Conservation (phyloP, 1,139 yeast genomes). For the Yamadazyma aaseri region DNA sequence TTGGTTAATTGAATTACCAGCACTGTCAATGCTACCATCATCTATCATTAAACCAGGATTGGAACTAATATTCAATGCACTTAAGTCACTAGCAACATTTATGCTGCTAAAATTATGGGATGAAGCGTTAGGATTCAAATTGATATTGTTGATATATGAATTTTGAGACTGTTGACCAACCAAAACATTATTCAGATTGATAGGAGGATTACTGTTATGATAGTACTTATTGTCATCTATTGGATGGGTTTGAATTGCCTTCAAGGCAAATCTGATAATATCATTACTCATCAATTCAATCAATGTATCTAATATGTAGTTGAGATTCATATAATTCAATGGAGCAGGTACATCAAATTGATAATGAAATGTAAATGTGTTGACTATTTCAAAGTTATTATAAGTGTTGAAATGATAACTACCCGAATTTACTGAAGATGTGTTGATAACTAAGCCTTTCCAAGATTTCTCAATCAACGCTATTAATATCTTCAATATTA, state of each 20-base stretch:
- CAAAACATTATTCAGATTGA: neutral
- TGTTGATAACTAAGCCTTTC: conserved; percentile 15
- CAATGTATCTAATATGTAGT: conserved; percentile 21
- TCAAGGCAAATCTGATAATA: conserved; percentile 20
- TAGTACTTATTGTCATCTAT: conserved; percentile 14
- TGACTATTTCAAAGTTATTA: conserved; percentile 17
- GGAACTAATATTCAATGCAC: neutral
- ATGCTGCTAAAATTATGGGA: neutral
- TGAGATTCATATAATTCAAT: conserved; percentile 16
- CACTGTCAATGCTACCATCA: conserved; percentile 4
- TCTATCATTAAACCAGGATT: neutral
- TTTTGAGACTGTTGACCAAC: neutral
- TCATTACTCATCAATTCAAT: conserved; percentile 23
- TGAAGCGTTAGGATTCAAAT: conserved; percentile 1
- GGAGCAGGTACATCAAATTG: conserved; percentile 24
- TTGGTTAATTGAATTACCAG: neutral
- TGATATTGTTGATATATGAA: neutral
- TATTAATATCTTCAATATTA: conserved; percentile 33
- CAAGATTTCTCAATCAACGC: conserved; percentile 30
- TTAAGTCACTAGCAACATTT: neutral
- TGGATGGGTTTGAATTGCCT: conserved; percentile 21
- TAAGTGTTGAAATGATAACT: conserved; percentile 7
- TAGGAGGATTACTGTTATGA: conserved; percentile 2
- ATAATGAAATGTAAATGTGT: conserved; percentile 23
- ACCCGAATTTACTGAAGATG: neutral